These are phyloP conservation scores for Royoungia palumana DNA, from an alignment of 768 basidiomycete species.

Conservation along the genomic window DNA sequence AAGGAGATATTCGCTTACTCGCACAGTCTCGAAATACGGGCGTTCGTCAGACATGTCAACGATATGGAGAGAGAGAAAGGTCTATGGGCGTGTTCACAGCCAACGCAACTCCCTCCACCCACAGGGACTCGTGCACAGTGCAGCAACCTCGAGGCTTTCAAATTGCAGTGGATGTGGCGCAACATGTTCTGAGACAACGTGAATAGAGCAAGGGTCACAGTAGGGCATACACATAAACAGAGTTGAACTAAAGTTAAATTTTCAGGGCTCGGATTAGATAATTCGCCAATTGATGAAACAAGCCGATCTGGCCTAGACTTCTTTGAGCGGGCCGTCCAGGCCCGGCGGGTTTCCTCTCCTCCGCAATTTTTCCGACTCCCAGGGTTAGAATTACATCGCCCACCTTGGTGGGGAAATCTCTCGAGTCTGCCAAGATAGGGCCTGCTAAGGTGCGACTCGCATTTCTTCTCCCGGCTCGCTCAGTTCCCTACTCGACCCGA, in stretches of 20 bases:
- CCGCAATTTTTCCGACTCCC: slow-evolving; percentile 5
- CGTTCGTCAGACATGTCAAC: slow-evolving; percentile 35
- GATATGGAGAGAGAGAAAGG: slow-evolving; percentile 8
- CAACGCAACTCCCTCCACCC: slow-evolving; percentile 10
- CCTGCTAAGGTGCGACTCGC: neutral
- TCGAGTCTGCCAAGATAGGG: neutral
- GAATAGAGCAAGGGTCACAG: slow-evolving; percentile 20
- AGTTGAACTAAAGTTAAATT: slow-evolving; percentile 14
- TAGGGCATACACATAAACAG: neutral
- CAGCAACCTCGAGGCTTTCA: slow-evolving; percentile 30
- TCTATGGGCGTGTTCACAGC: slow-evolving; percentile 1
- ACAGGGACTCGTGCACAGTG: slow-evolving; percentile 17
- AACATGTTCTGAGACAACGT: slow-evolving; percentile 20
- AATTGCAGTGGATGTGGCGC: slow-evolving; percentile 20
- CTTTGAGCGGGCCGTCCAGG: slow-evolving; percentile 1
- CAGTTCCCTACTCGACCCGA: neutral
- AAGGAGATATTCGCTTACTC: slow-evolving; percentile 38
- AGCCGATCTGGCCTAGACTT: neutral
- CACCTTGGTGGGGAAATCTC: neutral
- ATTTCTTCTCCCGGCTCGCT: neutral
- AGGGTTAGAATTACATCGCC: neutral
- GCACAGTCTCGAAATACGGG: slow-evolving; percentile 68
- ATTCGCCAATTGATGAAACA: slow-evolving; percentile 15
- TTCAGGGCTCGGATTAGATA: slow-evolving; percentile 21
- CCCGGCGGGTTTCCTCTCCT: neutral